Conservation (phyloP, 2,329 filamentous ascomycete genomes). For the Stemphylium lycopersici region DNA sequence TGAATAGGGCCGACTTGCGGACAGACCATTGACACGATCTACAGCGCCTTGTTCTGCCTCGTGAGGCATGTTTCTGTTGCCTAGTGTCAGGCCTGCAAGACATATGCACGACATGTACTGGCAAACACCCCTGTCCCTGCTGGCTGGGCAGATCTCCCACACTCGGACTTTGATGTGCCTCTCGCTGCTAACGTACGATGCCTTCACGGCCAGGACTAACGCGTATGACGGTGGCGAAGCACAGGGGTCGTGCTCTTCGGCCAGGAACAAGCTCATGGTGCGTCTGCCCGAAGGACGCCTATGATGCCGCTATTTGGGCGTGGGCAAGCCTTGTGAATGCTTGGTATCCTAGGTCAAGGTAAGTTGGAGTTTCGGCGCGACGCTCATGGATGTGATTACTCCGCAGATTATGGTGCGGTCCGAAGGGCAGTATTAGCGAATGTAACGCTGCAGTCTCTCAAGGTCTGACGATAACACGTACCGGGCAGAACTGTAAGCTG, state of each 20-base stretch:
- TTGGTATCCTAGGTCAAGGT: not conserved
- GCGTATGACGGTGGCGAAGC: not conserved
- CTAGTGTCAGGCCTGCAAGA: not conserved
- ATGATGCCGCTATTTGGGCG: not conserved
- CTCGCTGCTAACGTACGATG: not conserved
- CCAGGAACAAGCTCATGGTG: not conserved
- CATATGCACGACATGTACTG: constrained; percentile 1
- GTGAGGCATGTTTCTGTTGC: constrained; percentile 3
- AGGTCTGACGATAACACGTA: not conserved
- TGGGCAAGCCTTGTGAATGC: not conserved
- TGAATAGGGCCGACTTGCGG: not conserved
- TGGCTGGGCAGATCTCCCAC: not conserved
- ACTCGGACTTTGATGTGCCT: not conserved
- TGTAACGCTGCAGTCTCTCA: not conserved
- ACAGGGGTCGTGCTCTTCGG: not conserved
- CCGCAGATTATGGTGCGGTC: not conserved
- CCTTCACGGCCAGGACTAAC: not conserved
- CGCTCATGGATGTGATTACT: not conserved
- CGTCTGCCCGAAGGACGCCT: not conserved
- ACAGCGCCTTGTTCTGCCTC: not conserved
- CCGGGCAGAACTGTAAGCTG: not conserved
- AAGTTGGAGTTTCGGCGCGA: not conserved
- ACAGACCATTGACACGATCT: not conserved
- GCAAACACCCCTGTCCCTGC: not conserved
- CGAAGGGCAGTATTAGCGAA: not conserved